Percentiles rank a stretch among this genome's conserved stretches.
Evolutionary conservation across 202 grass and related monocot species (phyloP).

Genomic region (Cymbopogon flexuosus): DNA sequence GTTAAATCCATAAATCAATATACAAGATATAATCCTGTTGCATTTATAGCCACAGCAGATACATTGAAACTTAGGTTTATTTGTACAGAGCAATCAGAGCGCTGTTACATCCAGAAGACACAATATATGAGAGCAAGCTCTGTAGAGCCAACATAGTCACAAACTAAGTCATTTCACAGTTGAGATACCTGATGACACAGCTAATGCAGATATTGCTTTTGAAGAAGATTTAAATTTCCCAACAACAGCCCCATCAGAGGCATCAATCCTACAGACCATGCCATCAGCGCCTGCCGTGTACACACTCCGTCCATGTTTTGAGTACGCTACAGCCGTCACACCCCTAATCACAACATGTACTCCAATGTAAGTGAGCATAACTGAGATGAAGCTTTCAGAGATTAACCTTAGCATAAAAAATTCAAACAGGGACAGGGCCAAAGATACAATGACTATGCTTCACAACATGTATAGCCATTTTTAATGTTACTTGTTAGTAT

Average conservation of each 20-base stretch:
- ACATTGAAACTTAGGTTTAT: background rate
- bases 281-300: slow-evolving; percentile 84
- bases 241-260: slow-evolving; percentile 43
- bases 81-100: background rate
- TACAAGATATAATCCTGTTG: slow-evolving; percentile 3
- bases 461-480: background rate
- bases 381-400: background rate
- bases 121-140: background rate
- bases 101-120: background rate
- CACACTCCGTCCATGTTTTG: slow-evolving; percentile 38
- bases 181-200: slow-evolving; percentile 78
- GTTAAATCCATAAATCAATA: background rate
- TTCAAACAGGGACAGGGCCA: slow-evolving; percentile 15
- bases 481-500: background rate
- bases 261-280: slow-evolving; percentile 84
- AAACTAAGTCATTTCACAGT: slow-evolving; percentile 7
- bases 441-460: slow-evolving; percentile 5
- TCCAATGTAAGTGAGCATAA: slow-evolving; percentile 11
- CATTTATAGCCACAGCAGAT: background rate
- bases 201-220: slow-evolving; percentile 75
- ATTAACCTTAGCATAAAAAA: slow-evolving; percentile 3
- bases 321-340: slow-evolving; percentile 67
- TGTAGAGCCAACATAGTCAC: background rate
- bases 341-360: slow-evolving; percentile 47
- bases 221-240: slow-evolving; percentile 65